These are phyloP conservation scores for Trifolium repens DNA, from an alignment of 306 rosid genomes.

Conservation along the genomic window DNA sequence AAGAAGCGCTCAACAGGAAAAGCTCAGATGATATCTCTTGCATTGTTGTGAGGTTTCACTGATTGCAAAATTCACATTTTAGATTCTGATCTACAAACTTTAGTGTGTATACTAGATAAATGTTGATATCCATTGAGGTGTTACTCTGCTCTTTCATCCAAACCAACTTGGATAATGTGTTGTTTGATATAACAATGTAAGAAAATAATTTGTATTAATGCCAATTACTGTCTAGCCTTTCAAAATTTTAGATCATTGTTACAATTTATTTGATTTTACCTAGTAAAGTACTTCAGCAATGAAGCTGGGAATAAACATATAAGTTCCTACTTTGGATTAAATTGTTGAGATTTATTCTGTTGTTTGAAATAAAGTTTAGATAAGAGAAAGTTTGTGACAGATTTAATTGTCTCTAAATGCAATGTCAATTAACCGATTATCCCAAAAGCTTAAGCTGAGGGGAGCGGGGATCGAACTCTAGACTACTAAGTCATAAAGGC, in stretches of 20 bases:
- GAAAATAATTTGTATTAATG: constrained; percentile 24
- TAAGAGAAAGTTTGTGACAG: too few relatives aligned
- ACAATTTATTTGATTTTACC: not conserved
- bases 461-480: too few relatives aligned
- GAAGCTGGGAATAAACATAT: not conserved
- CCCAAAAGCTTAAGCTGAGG: too few relatives aligned
- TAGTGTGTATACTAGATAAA: constrained; percentile 21
- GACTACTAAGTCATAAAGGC: too few relatives aligned
- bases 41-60: constrained; percentile 73
- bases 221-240: not conserved
- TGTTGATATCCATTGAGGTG: constrained; percentile 24
- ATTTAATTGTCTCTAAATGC: too few relatives aligned
- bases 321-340: too few relatives aligned
- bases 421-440: too few relatives aligned
- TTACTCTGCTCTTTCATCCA: constrained; percentile 36
- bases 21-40: constrained; percentile 95
- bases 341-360: too few relatives aligned
- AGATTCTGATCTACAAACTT: constrained; percentile 26
- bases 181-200: constrained; percentile 22
- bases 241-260: not conserved
- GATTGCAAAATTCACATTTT: constrained; percentile 38
- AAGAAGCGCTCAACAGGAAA: constrained; percentile 77
- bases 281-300: not conserved
- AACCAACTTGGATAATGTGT: constrained; percentile 22
- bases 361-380: too few relatives aligned